phyloP scores from a whole-genome alignment of 768 basidiomycete species.

The Suillus weaverae region DNA sequence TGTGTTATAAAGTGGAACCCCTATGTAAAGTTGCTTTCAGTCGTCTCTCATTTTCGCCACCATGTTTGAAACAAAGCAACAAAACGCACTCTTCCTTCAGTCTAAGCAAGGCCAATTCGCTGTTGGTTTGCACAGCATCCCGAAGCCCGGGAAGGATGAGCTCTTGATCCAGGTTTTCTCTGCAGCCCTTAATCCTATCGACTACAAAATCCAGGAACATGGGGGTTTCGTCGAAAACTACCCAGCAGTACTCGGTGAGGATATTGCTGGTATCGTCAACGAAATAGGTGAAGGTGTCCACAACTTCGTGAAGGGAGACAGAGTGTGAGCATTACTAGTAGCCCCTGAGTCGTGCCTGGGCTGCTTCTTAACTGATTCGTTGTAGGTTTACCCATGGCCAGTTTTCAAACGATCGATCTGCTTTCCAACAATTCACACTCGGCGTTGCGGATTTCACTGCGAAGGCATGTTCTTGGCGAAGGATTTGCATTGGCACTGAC shows the following conservation, averaged over 20 bases:
- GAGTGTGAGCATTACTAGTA: conserved; percentile 31
- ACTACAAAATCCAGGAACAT: conserved; percentile 38
- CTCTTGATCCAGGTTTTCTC: conserved; percentile 42
- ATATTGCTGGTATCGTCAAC: conserved; percentile 40
- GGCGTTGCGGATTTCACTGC: conserved; percentile 33
- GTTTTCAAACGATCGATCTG: conserved; percentile 27
- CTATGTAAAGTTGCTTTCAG: neutral
- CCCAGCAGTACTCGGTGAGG: conserved; percentile 37
- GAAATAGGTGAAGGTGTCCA: conserved; percentile 38
- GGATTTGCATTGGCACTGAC: neutral
- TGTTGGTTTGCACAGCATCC: conserved; percentile 26
- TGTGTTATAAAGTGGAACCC: neutral
- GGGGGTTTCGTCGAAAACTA: conserved; percentile 34
- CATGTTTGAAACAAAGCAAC: conserved; percentile 24
- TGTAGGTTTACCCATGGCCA: conserved; percentile 34
- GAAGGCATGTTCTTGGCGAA: conserved; percentile 30
- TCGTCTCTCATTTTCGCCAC: neutral
- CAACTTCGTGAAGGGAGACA: conserved; percentile 39
- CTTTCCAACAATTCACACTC: conserved; percentile 44
- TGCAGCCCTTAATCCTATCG: conserved; percentile 47
- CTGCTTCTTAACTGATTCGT: conserved; percentile 19
- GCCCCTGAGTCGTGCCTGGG: conserved; percentile 2
- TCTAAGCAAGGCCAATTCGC: conserved; percentile 30
- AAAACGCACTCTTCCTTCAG: conserved; percentile 31
- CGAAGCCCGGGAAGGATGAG: conserved; percentile 38